Evolutionary conservation across 179 eudicot genomes (phyloP).

Genomic region (Sideroxylon spinosum): DNA sequence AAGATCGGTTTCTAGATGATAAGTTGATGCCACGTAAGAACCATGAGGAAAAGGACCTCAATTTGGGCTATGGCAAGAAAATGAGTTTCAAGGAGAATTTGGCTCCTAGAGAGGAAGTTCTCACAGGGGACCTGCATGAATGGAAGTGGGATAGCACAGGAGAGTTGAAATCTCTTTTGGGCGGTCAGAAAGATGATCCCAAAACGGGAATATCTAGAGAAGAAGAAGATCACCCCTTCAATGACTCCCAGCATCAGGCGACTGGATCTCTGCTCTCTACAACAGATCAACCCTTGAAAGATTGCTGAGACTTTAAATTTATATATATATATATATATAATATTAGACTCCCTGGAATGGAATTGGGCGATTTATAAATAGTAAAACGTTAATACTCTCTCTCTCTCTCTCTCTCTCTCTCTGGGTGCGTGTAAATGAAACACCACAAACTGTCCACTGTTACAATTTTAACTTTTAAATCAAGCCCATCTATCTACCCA

Average conservation of each 20-base stretch:
- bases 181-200: slow-evolving; percentile 19
- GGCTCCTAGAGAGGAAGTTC: slow-evolving; percentile 33
- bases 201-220: slow-evolving; percentile 19
- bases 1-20: slow-evolving; percentile 16
- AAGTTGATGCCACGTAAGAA: slow-evolving; percentile 2
- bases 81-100: slow-evolving; percentile 44
- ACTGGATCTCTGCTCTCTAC: slow-evolving; percentile 45
- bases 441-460: neutral
- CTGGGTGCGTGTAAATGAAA: neutral
- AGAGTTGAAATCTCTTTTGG: slow-evolving; percentile 45
- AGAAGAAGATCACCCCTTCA: slow-evolving; percentile 67
- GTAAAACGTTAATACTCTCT: too few relatives aligned
- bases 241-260: slow-evolving; percentile 25
- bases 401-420: too few relatives aligned
- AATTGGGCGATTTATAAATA: neutral
- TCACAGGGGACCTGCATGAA: slow-evolving; percentile 20
- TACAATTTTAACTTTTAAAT: too few relatives aligned
- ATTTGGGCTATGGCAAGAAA: neutral
- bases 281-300: slow-evolving; percentile 21
- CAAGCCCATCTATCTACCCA: too few relatives aligned
- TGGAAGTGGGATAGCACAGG: slow-evolving; percentile 24
- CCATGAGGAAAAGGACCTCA: neutral
- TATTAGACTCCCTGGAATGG: neutral
- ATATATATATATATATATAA: neutral
- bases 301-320: slow-evolving; percentile 14